Base-by-base conservation (phyloP, 352 stramenopile species). In the Phytophthora sansomeana region DNA sequence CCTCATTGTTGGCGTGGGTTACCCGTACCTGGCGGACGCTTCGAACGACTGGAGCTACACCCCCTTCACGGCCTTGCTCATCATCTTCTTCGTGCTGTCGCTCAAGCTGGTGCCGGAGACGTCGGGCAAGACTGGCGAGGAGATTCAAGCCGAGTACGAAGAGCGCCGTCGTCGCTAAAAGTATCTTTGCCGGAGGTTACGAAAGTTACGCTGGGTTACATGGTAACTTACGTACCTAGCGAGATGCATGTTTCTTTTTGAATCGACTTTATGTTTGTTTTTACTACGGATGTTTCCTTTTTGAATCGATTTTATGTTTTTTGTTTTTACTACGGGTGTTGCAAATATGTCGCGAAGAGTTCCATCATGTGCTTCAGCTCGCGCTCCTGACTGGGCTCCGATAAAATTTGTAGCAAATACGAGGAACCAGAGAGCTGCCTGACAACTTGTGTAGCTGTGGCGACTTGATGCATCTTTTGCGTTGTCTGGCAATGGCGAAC, bases 361-460 rank as follows among this genome's bases (percentile, higher is more conserved):
- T 63, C 44, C 49, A 90, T 55, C 7, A 85, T 46, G 28, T 74
- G 78, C 39, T 81, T 66, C 13, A 88, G 69, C 35, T 90, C 79
- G 26, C 68, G 70, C 43, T 90, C 77, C 17, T 85, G 78, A 33
- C 55, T 69, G 10, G 80, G 75, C 0, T 80, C 74, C 1, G 77
- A 63, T 28, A 91, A 56, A 30, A 87, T 54, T 49, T 87, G 77
- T 49, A 85, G 77, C 61, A 92, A 63, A 58, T 86, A 89, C n/a
- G 84, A 81, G 21, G 84, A 92, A 5, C 70, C 49, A 14, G 74
- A 81, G 9, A 92, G 82, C 64, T 91, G 80, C 32, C 69, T 49
- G 0, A 84, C 64, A 0, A 83, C 77, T 43, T 80, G 67, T 1
- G 67, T 77, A 3, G 82, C 78, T 14, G 78, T 73, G 19, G 70